Percentiles rank a stretch among this genome's conserved stretches.
Conservation (phyloP, 2,329 filamentous ascomycete genomes). For the Capronia coronata region DNA sequence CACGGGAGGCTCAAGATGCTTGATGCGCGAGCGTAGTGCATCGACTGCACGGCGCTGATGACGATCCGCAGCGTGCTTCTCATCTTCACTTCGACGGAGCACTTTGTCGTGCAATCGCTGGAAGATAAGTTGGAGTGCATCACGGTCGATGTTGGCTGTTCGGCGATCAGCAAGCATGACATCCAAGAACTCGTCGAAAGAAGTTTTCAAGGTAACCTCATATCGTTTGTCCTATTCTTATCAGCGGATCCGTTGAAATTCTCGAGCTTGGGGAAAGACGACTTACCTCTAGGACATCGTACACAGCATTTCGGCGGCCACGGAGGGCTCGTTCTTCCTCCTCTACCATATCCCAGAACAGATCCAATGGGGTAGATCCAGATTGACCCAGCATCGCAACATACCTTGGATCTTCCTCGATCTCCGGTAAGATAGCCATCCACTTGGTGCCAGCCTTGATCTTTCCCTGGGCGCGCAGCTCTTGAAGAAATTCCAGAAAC, state of each 20-base stretch:
- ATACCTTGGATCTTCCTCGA: slow-evolving; percentile 79
- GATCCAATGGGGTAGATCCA: slow-evolving; percentile 78
- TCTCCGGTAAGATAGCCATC: slow-evolving; percentile 67
- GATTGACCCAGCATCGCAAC: slow-evolving; percentile 72
- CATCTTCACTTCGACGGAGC: slow-evolving; percentile 72
- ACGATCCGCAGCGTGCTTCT: slow-evolving; percentile 73
- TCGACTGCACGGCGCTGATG: slow-evolving; percentile 80
- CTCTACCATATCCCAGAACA: slow-evolving; percentile 94
- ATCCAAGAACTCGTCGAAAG: slow-evolving; percentile 78
- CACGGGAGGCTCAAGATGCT: slow-evolving; percentile 82
- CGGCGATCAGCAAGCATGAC: slow-evolving; percentile 79
- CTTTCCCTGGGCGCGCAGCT: slow-evolving; percentile 67
- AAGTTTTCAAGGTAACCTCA: slow-evolving; percentile 79
- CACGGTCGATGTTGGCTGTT: slow-evolving; percentile 77
- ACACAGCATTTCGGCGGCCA: slow-evolving; percentile 70
- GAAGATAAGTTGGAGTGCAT: slow-evolving; percentile 74
- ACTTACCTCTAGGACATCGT: slow-evolving; percentile 80
- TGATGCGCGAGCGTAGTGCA: slow-evolving; percentile 75
- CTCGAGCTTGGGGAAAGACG: neutral
- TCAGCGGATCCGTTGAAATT: slow-evolving; percentile 34
- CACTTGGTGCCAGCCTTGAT: slow-evolving; percentile 89
- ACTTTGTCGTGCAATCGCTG: slow-evolving; percentile 84
- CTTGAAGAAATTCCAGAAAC: slow-evolving; percentile 66
- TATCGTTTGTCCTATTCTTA: slow-evolving; percentile 70
- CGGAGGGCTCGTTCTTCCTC: slow-evolving; percentile 87